Conservation (phyloP, 805 yeast genomes). For the Metschnikowia cerradonensis region DNA sequence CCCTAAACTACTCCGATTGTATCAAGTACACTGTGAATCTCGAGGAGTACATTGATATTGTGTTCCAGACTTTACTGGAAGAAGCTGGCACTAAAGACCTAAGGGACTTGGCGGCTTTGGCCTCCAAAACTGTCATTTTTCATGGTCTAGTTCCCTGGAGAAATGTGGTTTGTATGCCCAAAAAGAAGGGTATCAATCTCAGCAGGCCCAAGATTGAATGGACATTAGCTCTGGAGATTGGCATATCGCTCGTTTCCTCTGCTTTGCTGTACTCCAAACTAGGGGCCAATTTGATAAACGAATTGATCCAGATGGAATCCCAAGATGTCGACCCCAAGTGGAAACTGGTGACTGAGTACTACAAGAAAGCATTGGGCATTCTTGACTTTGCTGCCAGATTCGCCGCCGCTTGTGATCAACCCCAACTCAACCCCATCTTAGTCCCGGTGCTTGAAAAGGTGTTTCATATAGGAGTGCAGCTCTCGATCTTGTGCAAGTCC, state of each 20-base stretch:
- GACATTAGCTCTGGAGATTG: slow-evolving; percentile 31
- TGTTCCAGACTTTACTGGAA: slow-evolving; percentile 16
- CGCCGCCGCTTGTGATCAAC: not conserved
- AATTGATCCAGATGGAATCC: slow-evolving; percentile 27
- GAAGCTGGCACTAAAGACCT: not conserved
- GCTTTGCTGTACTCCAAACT: slow-evolving; percentile 28
- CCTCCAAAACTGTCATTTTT: not conserved
- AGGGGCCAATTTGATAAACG: slow-evolving; percentile 35
- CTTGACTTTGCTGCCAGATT: slow-evolving; percentile 22
- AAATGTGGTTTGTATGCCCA: not conserved
- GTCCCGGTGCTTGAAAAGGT: slow-evolving; percentile 18
- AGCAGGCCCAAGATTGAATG: slow-evolving; percentile 17
- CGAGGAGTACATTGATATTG: slow-evolving; percentile 32
- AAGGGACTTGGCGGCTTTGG: not conserved
- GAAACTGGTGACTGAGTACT: slow-evolving; percentile 32
- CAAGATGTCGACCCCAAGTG: slow-evolving; percentile 27
- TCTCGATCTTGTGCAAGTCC: slow-evolving; percentile 37
- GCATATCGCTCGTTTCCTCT: slow-evolving; percentile 21
- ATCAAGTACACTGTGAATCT: slow-evolving; percentile 24
- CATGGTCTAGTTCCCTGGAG: not conserved
- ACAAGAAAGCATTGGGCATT: slow-evolving; percentile 30
- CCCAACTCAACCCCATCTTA: slow-evolving; percentile 5
- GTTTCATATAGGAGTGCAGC: slow-evolving; percentile 31
- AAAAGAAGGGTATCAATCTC: not conserved
- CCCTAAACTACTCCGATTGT: not conserved